Base-by-base conservation (phyloP, 2,329 filamentous ascomycete species). In the Aaosphaeria arxii region DNA sequence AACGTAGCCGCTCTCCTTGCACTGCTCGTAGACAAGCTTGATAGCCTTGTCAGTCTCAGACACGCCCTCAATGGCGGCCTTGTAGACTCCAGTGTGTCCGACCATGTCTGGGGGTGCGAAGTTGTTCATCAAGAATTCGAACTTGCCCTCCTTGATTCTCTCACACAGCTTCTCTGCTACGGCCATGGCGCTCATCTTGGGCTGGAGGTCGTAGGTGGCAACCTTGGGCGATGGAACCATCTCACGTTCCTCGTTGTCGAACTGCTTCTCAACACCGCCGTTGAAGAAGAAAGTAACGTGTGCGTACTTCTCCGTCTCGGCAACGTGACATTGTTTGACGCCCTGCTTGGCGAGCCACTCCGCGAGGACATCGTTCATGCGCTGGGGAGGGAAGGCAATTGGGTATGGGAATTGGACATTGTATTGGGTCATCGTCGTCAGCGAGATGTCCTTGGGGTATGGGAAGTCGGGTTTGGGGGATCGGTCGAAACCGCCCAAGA, bases 251-350 rank as follows among this genome's bases (percentile, higher is more conserved):
- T 99, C 94, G 42, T 91, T 86, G 46, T 88, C 85, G 75, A 96
- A 99, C 55, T 89, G 88, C 79, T 96, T 95, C 78, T 99, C 94
- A 45, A 96, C 89, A 67, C 94, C 94, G 49, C 94, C 94, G 77
- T 99, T 99, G 86, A 97, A 97, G 83, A 97, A 97, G 83, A 97
- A 97, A 48, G 94, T 97, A 56, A 99, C 94, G 77, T 99, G 94
- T 33, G 94, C 94, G 73, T 99, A 99, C 80, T 99, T 99, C 75
- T 99, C 94, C 2, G 94, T 99, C 82, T 99, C 94, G 48, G 94
- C 94, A 59, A 97, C 83, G 77, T 99, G 94, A 59, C 92, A 94
- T 76, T 99, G 94, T 77, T 91, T 86, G 53, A 95, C 80, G 40
- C 82, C 83, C 74, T 97, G 87, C 78, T 92, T 94, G 62, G 87